Conservation (phyloP, 768 basidiomycete species). For the Cytidiella melzeri region DNA sequence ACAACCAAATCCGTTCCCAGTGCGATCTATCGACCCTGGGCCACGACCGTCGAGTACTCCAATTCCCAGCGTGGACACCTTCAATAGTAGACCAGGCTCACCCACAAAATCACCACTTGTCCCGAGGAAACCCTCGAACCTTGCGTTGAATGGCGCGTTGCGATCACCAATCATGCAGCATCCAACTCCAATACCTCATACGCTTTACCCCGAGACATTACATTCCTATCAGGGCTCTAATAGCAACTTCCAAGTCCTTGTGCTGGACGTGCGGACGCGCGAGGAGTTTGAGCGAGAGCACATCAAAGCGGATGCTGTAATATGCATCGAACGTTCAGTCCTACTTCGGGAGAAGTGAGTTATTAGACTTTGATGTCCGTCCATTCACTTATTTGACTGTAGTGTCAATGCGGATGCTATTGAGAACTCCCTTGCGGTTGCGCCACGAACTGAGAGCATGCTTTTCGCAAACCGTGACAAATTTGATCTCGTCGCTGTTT, state of each 20-base stretch:
- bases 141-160: constrained; percentile 29
- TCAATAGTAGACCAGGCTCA: constrained; percentile 60
- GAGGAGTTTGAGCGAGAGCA: constrained; percentile 72
- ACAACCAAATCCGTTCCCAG: constrained; percentile 30
- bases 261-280: constrained; percentile 80
- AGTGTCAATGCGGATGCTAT: constrained; percentile 65
- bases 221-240: constrained; percentile 45
- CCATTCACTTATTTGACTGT: constrained; percentile 1
- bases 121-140: constrained; percentile 36
- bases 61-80: constrained; percentile 49
- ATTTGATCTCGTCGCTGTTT: constrained; percentile 84
- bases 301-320: constrained; percentile 59
- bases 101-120: constrained; percentile 23
- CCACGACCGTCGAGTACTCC: constrained; percentile 68
- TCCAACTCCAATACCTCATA: constrained; percentile 8
- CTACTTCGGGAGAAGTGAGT: constrained; percentile 63
- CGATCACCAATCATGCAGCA: constrained; percentile 19
- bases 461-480: constrained; percentile 83
- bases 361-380: background rate
- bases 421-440: constrained; percentile 68
- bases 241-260: constrained; percentile 48
- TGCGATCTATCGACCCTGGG: constrained; percentile 38
- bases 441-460: constrained; percentile 61
- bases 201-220: constrained; percentile 53
- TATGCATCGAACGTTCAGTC: constrained; percentile 83